A percentile compares a stretch with the other conserved stretches of the same genome.
Evolutionary conservation across 1,284 basidiomycete genomes (phyloP).

Genomic region (Abortiporus biennis): DNA sequence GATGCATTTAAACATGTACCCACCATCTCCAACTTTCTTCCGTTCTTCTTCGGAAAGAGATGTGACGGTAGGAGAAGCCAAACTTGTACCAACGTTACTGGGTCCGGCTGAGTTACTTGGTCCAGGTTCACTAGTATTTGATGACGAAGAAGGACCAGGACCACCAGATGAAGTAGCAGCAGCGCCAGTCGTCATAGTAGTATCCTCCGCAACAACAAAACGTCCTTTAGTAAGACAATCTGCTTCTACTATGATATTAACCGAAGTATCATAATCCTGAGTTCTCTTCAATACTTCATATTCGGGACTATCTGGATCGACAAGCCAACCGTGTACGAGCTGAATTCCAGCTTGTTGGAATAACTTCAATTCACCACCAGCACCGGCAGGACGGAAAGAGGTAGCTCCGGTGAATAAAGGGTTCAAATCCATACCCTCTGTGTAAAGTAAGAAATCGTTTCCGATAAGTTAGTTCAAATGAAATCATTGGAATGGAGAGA

Average conservation of each 20-base stretch:
- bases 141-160: conserved; percentile 1
- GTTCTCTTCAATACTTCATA: conserved; percentile 45
- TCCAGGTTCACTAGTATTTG: conserved; percentile 5
- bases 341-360: conserved; percentile 79
- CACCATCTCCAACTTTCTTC: conserved; percentile 62
- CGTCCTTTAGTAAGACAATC: conserved; percentile 65
- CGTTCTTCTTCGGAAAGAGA: conserved; percentile 32
- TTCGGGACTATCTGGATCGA: conserved; percentile 66
- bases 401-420: conserved; percentile 68
- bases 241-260: conserved; percentile 69
- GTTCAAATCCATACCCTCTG: conserved; percentile 84
- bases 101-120: conserved; percentile 5
- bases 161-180: neutral
- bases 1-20: too few relatives aligned
- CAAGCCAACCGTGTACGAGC: conserved; percentile 91
- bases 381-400: conserved; percentile 58
- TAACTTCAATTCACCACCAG: conserved; percentile 71
- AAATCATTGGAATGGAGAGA: conserved; percentile 1
- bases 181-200: too few relatives aligned
- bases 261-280: conserved; percentile 66
- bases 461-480: conserved; percentile 3
- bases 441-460: neutral
- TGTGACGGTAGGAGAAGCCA: conserved; percentile 9
- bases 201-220: conserved; percentile 38
- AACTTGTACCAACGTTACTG: conserved; percentile 5